Evolutionary conservation across 2,329 filamentous ascomycete genomes (phyloP).

Genomic region (Hypocreales sp.): DNA sequence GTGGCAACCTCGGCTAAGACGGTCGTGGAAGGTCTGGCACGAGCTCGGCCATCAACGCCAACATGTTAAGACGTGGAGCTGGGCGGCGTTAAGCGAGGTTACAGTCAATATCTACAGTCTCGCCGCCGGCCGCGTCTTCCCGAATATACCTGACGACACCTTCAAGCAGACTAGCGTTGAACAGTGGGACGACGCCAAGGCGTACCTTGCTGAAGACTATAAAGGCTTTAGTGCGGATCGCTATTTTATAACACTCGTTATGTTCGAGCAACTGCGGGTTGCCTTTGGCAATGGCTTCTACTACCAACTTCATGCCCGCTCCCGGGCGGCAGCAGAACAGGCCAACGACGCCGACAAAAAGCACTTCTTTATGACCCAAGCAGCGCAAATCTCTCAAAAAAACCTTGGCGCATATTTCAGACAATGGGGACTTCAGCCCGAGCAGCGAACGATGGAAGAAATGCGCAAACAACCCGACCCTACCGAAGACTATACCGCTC

Average conservation of each 20-base stretch:
- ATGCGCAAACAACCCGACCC: neutral
- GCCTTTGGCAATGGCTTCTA: slow-evolving; percentile 1
- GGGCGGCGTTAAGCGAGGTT: neutral
- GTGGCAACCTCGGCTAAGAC: neutral
- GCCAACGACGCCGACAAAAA: neutral
- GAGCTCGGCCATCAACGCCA: slow-evolving; percentile 3
- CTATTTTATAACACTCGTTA: neutral
- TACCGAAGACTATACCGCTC: neutral
- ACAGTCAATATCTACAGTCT: slow-evolving; percentile 3
- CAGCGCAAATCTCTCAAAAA: neutral
- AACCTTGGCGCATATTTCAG: neutral
- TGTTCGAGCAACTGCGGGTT: slow-evolving; percentile 1
- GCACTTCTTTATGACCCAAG: neutral
- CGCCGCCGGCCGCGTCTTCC: neutral
- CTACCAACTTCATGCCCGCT: neutral
- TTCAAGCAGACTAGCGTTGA: neutral
- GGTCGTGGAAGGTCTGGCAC: slow-evolving; percentile 2
- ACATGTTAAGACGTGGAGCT: slow-evolving; percentile 1
- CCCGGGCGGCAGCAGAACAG: neutral
- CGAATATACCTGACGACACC: neutral
- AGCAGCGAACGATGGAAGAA: neutral
- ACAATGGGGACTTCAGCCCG: neutral
- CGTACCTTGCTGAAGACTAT: slow-evolving; percentile 1
- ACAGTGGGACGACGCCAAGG: slow-evolving; percentile 2
- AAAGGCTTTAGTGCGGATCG: neutral